These are phyloP conservation scores for Penicillium janthinellum DNA, from an alignment of 2,329 filamentous ascomycete species.

Conservation along the genomic window DNA sequence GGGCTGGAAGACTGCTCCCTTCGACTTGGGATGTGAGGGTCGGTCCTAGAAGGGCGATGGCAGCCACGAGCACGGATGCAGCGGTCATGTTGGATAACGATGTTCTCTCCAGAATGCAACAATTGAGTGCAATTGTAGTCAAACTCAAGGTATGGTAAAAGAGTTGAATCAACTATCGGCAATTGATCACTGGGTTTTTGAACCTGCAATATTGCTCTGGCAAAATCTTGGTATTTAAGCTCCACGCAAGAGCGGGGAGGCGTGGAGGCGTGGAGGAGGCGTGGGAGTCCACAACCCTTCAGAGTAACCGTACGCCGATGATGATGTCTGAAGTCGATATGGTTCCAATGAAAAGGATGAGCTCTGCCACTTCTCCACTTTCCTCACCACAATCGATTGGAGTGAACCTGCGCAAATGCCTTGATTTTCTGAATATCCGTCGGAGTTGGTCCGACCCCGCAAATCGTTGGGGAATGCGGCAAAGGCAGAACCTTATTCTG, in stretches of 20 bases:
- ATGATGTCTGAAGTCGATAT: background rate
- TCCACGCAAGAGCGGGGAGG: background rate
- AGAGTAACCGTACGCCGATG: background rate
- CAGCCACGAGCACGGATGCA: background rate
- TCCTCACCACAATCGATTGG: background rate
- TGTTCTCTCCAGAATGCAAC: background rate
- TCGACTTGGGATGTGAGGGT: background rate
- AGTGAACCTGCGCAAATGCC: background rate
- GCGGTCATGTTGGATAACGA: background rate
- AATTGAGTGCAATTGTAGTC: background rate
- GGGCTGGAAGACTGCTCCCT: slow-evolving; percentile 11
- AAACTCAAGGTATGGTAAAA: background rate
- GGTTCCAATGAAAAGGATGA: background rate
- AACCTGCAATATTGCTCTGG: background rate
- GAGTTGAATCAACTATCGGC: background rate
- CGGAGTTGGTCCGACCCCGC: slow-evolving; percentile 1
- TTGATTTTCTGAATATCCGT: background rate
- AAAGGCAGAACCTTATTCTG: background rate
- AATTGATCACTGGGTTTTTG: background rate
- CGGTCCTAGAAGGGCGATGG: background rate
- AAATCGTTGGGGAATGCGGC: background rate
- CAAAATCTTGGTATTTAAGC: background rate
- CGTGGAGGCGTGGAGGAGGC: background rate
- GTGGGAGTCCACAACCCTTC: background rate
- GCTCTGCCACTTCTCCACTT: background rate